These are phyloP conservation scores for Solanum pimpinellifolium DNA, from an alignment of 257 asterid species.

Conservation along the genomic window DNA sequence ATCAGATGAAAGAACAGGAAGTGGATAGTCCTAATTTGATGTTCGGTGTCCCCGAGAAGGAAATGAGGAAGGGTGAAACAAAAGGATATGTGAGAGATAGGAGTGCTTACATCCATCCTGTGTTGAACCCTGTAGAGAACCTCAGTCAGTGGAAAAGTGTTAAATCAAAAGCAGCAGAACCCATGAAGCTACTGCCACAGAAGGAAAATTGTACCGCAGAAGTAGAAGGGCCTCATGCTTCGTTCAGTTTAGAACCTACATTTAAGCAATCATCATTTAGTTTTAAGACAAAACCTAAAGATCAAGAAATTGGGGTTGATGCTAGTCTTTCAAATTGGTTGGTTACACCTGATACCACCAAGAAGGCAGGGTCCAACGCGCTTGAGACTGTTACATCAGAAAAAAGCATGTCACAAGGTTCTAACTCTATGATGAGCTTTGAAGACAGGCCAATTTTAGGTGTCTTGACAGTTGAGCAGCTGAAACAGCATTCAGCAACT, in stretches of 20 bases:
- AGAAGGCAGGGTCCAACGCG: slow-evolving; percentile 26
- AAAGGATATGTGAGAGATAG: slow-evolving; percentile 46
- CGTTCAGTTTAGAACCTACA: slow-evolving; percentile 38
- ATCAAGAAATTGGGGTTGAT: slow-evolving; percentile 62
- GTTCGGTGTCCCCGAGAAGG: slow-evolving; percentile 10
- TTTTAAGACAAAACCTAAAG: slow-evolving; percentile 35
- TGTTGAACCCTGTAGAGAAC: slow-evolving; percentile 85
- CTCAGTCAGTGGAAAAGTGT: slow-evolving; percentile 78
- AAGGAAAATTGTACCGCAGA: slow-evolving; percentile 58
- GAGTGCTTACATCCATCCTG: slow-evolving; percentile 58
- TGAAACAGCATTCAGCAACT: slow-evolving; percentile 53
- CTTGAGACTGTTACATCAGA: slow-evolving; percentile 26
- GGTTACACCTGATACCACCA: slow-evolving; percentile 34
- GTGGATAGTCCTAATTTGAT: slow-evolving; percentile 30
- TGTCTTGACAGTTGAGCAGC: slow-evolving; percentile 84
- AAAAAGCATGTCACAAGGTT: slow-evolving; percentile 29
- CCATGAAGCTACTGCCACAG: slow-evolving; percentile 21
- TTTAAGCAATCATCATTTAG: slow-evolving; percentile 16
- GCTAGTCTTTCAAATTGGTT: slow-evolving; percentile 93
- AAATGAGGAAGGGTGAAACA: slow-evolving; percentile 9
- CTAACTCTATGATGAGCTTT: slow-evolving; percentile 38
- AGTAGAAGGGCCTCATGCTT: slow-evolving; percentile 28
- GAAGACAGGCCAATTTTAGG: slow-evolving; percentile 96
- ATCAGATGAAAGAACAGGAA: slow-evolving; percentile 24
- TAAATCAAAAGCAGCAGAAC: slow-evolving; percentile 36